Base-by-base conservation (phyloP, 768 basidiomycete genomes). In the Mrakia frigida region DNA sequence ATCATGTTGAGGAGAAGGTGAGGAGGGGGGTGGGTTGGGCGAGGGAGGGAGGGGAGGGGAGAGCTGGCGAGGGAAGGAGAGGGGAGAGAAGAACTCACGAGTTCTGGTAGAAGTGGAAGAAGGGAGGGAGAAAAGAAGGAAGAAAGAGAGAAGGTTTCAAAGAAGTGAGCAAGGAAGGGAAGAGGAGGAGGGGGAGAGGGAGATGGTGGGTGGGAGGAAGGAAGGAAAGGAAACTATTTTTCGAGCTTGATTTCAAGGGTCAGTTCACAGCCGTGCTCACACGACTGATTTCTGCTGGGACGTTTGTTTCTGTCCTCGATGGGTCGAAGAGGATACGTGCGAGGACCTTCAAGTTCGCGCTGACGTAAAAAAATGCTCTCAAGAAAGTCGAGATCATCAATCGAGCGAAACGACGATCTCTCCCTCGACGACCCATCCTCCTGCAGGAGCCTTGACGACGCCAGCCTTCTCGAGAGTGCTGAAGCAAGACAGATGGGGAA, bases 381-480 rank as follows among this genome's bases (percentile, higher is more conserved):
- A 50, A 50, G 46, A 50, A 11, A 2, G 46, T 18, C 2, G 25
- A 11, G 10, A 35, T 25, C 73, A 46, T 69, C 41, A 71, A 43
- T 76, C 70, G n/a, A 76, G 70, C 21, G 68, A 70, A 16, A 56
- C 75, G 7, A 76, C 59, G 63, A 76, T 76, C 59, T 76, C 75
- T 11, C 35, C 80, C 6, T 82, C 83, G n/a, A 89, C 80, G 33
- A 87, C 81, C 81, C 89, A 89, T 2, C 87, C 89, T 21, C 70
- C 81, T 53, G 85, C 86, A 5, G 80, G 78, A 16, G 83, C 82
- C 79, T 87, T 87, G 67, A 93, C 87, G 14, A 91, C 91, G 9
- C 92, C 91, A 6, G 93, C 92, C 80, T 90, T 88, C 80, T 89
- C 87, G 31, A 95, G 87, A 28, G 90, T 86, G 70, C 92, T 93